A percentile compares a stretch with the other conserved stretches of the same genome.
Conservation (phyloP, 768 basidiomycete genomes). For the Flagelloscypha sp. region DNA sequence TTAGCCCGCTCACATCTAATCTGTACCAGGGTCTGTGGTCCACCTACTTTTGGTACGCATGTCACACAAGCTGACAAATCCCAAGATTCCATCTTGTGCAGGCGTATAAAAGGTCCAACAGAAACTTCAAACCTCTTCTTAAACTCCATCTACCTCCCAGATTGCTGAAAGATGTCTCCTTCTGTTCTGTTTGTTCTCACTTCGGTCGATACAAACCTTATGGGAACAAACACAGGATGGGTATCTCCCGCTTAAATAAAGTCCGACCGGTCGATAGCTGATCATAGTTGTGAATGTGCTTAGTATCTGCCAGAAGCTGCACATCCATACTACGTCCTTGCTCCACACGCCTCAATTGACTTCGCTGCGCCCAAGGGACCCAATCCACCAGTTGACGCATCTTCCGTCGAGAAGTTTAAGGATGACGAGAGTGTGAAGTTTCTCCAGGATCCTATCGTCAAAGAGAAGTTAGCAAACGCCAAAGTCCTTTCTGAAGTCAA, state of each 20-base stretch:
- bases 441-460: constrained; percentile 45
- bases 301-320: constrained; percentile 76
- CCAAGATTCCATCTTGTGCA: too few species aligned
- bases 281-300: constrained; percentile 34
- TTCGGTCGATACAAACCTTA: constrained; percentile 51
- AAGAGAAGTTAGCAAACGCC: constrained; percentile 43
- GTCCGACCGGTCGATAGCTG: neutral
- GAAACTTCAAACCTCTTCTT: too few species aligned
- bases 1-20: too few species aligned
- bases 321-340: constrained; percentile 58
- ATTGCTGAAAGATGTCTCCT: too few species aligned
- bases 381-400: constrained; percentile 61
- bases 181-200: constrained; percentile 70
- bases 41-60: too few species aligned
- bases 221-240: constrained; percentile 42
- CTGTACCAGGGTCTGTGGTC: too few species aligned
- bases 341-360: constrained; percentile 42
- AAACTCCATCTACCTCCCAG: too few species aligned
- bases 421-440: constrained; percentile 53
- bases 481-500: constrained; percentile 56
- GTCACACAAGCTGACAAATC: too few species aligned
- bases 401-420: constrained; percentile 44
- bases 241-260: constrained; percentile 8
- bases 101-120: too few species aligned
- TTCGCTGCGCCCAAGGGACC: constrained; percentile 57